phyloP scores from a whole-genome alignment of 495 filamentous ascomycete species.

The Lineolata rhizophorae region DNA sequence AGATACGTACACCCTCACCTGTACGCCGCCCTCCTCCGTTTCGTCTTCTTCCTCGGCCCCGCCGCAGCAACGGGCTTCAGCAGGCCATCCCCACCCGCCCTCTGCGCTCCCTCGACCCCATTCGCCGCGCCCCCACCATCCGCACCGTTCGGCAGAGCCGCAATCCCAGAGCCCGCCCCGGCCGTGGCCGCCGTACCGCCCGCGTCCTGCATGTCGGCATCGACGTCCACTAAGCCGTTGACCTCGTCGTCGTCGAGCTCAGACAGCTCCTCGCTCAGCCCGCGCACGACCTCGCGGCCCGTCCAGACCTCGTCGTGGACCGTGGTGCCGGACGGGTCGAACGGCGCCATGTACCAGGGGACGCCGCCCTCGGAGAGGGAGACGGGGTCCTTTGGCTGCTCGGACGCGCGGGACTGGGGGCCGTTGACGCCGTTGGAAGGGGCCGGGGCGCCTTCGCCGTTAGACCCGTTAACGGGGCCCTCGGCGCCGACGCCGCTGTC shows the following conservation, averaged over 20 bases:
- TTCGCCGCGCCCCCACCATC: no score
- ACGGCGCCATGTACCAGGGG: slow-evolving; percentile 72
- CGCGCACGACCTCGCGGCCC: slow-evolving; percentile 49
- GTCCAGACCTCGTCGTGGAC: slow-evolving; percentile 58
- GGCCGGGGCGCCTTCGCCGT: neutral
- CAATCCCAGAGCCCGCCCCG: no score
- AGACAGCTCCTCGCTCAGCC: slow-evolving; percentile 66
- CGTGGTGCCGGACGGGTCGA: slow-evolving; percentile 57
- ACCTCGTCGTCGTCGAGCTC: slow-evolving; percentile 80
- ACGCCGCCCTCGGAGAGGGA: slow-evolving; percentile 50
- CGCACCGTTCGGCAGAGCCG: no score
- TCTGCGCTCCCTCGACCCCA: no score
- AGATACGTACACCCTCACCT: no score
- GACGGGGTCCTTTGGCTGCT: slow-evolving; percentile 27
- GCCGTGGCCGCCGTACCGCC: no score
- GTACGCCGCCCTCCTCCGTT: no score
- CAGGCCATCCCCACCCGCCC: no score
- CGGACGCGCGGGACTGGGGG: slow-evolving; percentile 21
- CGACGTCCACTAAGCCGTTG: slow-evolving; percentile 37
- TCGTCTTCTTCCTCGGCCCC: no score
- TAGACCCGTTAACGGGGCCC: neutral
- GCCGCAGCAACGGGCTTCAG: no score
- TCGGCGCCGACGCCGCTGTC: slow-evolving; percentile 1
- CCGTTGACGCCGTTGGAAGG: slow-evolving; percentile 3
- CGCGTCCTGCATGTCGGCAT: no score